These are phyloP conservation scores for Colletotrichum spinosum DNA, from an alignment of 2,329 filamentous ascomycete genomes.

Conservation along the genomic window DNA sequence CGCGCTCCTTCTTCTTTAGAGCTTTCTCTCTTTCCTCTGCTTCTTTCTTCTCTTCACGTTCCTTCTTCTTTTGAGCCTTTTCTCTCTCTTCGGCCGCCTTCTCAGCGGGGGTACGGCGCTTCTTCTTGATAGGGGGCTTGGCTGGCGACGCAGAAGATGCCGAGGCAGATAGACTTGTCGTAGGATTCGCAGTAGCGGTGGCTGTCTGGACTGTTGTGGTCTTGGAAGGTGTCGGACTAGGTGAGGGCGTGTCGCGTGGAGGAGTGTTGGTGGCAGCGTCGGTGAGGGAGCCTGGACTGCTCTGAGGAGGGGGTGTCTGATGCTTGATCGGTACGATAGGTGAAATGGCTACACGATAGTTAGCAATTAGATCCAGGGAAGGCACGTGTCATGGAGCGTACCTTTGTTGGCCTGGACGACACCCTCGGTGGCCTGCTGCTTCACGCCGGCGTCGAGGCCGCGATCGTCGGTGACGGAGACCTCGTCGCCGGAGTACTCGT, in stretches of 20 bases:
- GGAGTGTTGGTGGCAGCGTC: conserved; percentile 57
- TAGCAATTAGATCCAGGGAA: not conserved
- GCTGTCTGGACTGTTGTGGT: not conserved
- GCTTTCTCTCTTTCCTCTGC: conserved; percentile 50
- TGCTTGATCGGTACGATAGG: conserved; percentile 20
- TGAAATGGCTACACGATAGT: conserved; percentile 7
- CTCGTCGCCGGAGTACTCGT: conserved; percentile 54
- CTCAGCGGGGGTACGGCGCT: conserved; percentile 55
- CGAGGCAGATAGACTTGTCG: conserved; percentile 31
- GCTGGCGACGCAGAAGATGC: conserved; percentile 15
- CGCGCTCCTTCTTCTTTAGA: conserved; percentile 50
- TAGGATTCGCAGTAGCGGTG: not conserved
- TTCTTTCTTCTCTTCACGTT: conserved; percentile 45
- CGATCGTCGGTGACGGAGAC: conserved; percentile 38
- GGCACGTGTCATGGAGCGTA: not conserved
- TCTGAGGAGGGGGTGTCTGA: conserved; percentile 31
- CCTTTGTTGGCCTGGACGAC: conserved; percentile 27
- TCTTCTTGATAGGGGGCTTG: conserved; percentile 54
- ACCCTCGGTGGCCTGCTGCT: conserved; percentile 29
- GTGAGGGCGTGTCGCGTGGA: conserved; percentile 49
- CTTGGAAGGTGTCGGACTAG: conserved; percentile 40
- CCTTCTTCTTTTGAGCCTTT: conserved; percentile 43
- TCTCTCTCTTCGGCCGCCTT: conserved; percentile 49
- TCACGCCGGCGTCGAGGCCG: conserved; percentile 27
- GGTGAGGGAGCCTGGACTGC: conserved; percentile 46